phyloP scores from a whole-genome alignment of 345 rosid species.

The Eucalyptus polybractea region DNA sequence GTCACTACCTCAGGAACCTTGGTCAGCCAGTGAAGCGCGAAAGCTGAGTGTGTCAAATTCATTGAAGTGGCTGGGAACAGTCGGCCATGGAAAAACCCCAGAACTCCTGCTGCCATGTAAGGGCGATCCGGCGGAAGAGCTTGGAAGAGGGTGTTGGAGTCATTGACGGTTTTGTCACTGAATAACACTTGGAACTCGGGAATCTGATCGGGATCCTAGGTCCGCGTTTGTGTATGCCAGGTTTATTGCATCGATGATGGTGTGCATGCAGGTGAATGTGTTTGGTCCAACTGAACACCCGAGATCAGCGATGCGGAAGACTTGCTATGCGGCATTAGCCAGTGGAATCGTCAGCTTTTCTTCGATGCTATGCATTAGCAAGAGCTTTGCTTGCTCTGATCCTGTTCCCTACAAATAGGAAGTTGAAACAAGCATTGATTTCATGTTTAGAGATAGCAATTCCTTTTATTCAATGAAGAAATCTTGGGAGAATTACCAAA shows the following conservation, averaged over 20 bases:
- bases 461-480: neutral
- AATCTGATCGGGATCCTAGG: neutral
- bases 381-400: neutral
- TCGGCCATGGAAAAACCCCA: slow-evolving; percentile 23
- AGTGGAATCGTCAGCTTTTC: neutral
- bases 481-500: neutral
- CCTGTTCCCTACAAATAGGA: neutral
- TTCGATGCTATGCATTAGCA: neutral
- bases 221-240: neutral
- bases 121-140: slow-evolving; percentile 8
- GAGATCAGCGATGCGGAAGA: slow-evolving; percentile 2
- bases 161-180: slow-evolving; percentile 22
- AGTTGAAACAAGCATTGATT: neutral
- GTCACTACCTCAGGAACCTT: slow-evolving; percentile 10
- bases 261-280: slow-evolving; percentile 19
- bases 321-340: neutral
- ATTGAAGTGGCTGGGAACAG: slow-evolving; percentile 16
- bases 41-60: slow-evolving; percentile 12
- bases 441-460: neutral
- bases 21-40: slow-evolving; percentile 21
- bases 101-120: slow-evolving; percentile 14
- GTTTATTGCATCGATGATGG: slow-evolving; percentile 10
- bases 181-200: slow-evolving; percentile 32
- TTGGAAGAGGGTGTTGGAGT: slow-evolving; percentile 37
- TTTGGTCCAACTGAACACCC: slow-evolving; percentile 32